Conservation (phyloP, 768 basidiomycete species). For the Lactifluus hygrophoroides region DNA sequence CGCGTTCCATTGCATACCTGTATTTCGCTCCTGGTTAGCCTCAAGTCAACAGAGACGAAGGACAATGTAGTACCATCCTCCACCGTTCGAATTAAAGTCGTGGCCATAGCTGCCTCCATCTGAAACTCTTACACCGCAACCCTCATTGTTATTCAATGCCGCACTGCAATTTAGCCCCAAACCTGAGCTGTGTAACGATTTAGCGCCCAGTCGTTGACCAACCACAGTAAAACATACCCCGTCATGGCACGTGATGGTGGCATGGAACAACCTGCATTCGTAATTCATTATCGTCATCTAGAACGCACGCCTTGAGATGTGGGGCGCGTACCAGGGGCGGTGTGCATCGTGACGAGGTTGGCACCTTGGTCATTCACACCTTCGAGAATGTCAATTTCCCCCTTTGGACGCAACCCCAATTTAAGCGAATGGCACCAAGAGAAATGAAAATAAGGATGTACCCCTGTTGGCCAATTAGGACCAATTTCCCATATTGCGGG, state of each 20-base stretch:
- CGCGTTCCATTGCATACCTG: conserved; percentile 29
- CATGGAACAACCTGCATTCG: conserved; percentile 43
- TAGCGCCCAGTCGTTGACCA: neutral
- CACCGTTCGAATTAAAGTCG: conserved; percentile 47
- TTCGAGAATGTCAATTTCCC: conserved; percentile 47
- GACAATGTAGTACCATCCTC: conserved; percentile 49
- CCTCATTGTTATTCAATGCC: conserved; percentile 40
- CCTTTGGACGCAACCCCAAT: conserved; percentile 29
- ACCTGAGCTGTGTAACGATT: conserved; percentile 20
- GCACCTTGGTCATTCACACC: conserved; percentile 48
- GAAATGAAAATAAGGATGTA: conserved; percentile 1
- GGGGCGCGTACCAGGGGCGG: conserved; percentile 28
- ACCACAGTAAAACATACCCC: conserved; percentile 31
- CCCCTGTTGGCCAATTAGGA: conserved; percentile 41
- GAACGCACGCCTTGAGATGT: neutral
- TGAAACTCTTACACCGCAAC: conserved; percentile 41
- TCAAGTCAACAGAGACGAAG: neutral
- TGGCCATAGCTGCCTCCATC: conserved; percentile 45
- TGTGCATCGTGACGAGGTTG: conserved; percentile 51
- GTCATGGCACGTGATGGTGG: conserved; percentile 36
- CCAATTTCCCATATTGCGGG: conserved; percentile 52
- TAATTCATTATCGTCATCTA: neutral
- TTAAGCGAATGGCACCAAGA: conserved; percentile 2
- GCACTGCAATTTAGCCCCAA: conserved; percentile 41
- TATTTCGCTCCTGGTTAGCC: neutral